Base-by-base conservation (phyloP, 2,329 filamentous ascomycete species). In the Chaetomiaceae sp. region DNA sequence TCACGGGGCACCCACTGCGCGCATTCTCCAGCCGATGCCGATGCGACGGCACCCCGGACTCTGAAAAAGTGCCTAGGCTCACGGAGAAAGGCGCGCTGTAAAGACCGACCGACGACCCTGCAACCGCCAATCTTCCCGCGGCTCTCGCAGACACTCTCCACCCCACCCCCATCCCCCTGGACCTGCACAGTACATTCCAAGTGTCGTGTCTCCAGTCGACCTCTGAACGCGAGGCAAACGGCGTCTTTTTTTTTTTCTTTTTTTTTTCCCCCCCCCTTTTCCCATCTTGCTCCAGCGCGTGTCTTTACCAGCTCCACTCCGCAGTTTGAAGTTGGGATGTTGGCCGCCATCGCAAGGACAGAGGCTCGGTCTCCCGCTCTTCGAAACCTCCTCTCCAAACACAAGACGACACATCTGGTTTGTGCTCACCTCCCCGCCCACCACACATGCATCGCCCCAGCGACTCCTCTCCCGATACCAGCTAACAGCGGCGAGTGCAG, bases 301-400 rank as follows among this genome's bases (percentile, higher is more conserved):
- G 44, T 33, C 46, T 40, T 36, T 43, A n/a, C 51, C 23, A 36
- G 4, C 38, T 45, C 49, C 34, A 48, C 44, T 47, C 51, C 32
- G n/a, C 27, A 40, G n/a, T 41, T 20, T 9, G 37, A 56, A 45
- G 37, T 54, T 62, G 65, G 60, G 66, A 71, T 71, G 69, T 69
- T 71, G 63, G 62, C 67, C 55, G 62, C 66, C 37, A 64, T 69
- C 58, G 65, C 64, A 54, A 60, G 68, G 58, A 64, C 64, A 63
- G 66, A 69, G 64, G 64, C 67, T 60, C 65, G 66, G 65, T 69
- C 67, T 62, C 61, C 65, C 53, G 59, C 63, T 55, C 61, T 66
- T 58, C 64, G 62, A 58, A 62, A 59, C 51, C 57, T 62, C 54
- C 54, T 62, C 53, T 45, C 56, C 40, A 61, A 54, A 54, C 61